Evolutionary conservation across 345 rosid species (phyloP), one percentile per base, ranked within the genome.

Genomic region (Aquilaria sinensis): DNA sequence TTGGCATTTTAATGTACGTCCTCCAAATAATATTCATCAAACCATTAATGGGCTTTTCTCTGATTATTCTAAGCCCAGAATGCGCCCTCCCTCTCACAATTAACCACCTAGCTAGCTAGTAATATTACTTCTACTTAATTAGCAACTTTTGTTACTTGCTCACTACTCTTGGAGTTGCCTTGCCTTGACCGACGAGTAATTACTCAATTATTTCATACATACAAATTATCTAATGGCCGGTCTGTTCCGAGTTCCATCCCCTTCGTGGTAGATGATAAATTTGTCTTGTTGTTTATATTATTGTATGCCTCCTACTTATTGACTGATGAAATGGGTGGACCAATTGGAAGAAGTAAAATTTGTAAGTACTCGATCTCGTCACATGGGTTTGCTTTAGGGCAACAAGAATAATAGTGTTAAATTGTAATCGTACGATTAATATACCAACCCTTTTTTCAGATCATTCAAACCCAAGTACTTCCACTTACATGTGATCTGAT

Each of bases 51-150:
- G 68, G 8, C 30, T 81, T 67, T 72, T 71, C 72, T 79, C 82
- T 1, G 89, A 84, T 70, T 84, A 84, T 67, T 79, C 89, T 41
- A 74, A 66, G 56, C 89, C 86, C 7, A 71, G 57, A 70, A 77
- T 75, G 43, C 81, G 82, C 5, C 61, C 81, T 53, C 89, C 89
- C 30, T 81, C 82, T 62, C 89, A 81, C 53, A 82, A 79, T 54
- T 74, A 62, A 78, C 5, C 55, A 13, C 4, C 6, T 12, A 33
- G n/a, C 30, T 3, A 1, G 0, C 52, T 14, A 53, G 12, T 33
- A 32, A 23, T 23, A 23, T 1, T 23, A 23, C 23, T 23, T 23
- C 23, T 23, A 23, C 23, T 23, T 55, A n/a, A 31, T 9, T 15
- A 47, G 15, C 5, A 34, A 12, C 43, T 11, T 10, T 51, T 31